Conservation (phyloP, 1,139 yeast species). For the Pichia sp. region DNA sequence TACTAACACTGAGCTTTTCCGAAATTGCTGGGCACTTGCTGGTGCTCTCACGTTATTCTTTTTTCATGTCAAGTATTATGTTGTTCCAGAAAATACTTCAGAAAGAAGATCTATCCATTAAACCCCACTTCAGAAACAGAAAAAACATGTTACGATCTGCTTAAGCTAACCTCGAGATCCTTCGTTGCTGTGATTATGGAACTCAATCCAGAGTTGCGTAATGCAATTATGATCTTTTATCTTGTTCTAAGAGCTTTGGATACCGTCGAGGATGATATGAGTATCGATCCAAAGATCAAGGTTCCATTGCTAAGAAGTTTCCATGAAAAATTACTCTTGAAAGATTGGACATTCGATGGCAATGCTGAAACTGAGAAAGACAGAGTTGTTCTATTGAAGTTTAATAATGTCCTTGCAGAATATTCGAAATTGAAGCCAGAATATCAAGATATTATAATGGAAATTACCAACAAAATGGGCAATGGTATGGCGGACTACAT, state of each 20-base stretch:
- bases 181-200: constrained; percentile 91
- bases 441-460: constrained; percentile 74
- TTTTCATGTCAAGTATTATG: not conserved
- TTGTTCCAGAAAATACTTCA: constrained; percentile 35
- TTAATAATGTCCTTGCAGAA: constrained; percentile 63
- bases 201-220: constrained; percentile 83
- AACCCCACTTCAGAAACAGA: constrained; percentile 44
- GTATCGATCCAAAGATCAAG: constrained; percentile 65
- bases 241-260: constrained; percentile 85
- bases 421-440: constrained; percentile 68
- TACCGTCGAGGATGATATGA: constrained; percentile 96
- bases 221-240: constrained; percentile 79
- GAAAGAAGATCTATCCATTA: constrained; percentile 53
- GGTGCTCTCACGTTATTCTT: not conserved
- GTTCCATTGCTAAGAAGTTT: constrained; percentile 71
- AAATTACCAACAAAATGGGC: constrained; percentile 83
- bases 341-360: constrained; percentile 79
- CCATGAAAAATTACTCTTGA: constrained; percentile 52
- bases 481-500: constrained; percentile 97
- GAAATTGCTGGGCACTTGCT: not conserved
- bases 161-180: constrained; percentile 75
- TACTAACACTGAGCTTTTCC: constrained; percentile 1
- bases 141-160: constrained; percentile 63
- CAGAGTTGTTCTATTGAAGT: constrained; percentile 71
- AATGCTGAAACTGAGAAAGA: constrained; percentile 77